Conservation (phyloP, 768 basidiomycete species). For the Agrocybe chaxingu region DNA sequence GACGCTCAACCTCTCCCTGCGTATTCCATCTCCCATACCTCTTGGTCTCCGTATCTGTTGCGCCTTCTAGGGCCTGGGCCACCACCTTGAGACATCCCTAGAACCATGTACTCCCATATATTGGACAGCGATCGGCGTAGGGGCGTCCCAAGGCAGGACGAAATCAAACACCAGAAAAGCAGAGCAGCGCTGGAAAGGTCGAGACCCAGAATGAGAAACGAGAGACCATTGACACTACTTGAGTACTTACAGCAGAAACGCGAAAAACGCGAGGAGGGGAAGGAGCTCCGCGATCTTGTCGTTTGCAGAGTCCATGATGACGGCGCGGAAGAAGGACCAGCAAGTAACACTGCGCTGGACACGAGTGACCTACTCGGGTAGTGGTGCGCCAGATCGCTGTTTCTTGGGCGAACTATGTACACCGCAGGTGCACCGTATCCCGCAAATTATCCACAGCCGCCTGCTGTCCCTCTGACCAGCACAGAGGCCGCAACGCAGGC, state of each 20-base stretch:
- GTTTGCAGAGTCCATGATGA: slow-evolving; percentile 16
- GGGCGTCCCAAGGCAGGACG: slow-evolving; percentile 60
- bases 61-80: slow-evolving; percentile 26
- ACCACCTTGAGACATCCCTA: slow-evolving; percentile 29
- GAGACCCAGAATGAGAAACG: too few species aligned
- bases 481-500: background rate
- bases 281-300: slow-evolving; percentile 29
- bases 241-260: slow-evolving; percentile 43
- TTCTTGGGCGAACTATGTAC: too few species aligned
- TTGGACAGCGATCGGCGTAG: slow-evolving; percentile 40
- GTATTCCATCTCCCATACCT: slow-evolving; percentile 60
- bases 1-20: slow-evolving; percentile 18
- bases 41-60: slow-evolving; percentile 38
- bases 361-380: too few species aligned
- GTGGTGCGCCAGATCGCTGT: background rate
- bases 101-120: slow-evolving; percentile 44
- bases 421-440: too few species aligned
- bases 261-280: slow-evolving; percentile 44
- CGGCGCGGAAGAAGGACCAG: background rate
- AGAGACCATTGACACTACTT: background rate
- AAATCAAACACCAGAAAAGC: slow-evolving; percentile 64
- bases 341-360: too few species aligned
- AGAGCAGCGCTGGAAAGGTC: slow-evolving; percentile 28
- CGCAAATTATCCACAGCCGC: too few species aligned
- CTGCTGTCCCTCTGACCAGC: too few species aligned